Evolutionary conservation across 192 early-diverging fungal genomes (phyloP).

Genomic region (Coemansia sp.): DNA sequence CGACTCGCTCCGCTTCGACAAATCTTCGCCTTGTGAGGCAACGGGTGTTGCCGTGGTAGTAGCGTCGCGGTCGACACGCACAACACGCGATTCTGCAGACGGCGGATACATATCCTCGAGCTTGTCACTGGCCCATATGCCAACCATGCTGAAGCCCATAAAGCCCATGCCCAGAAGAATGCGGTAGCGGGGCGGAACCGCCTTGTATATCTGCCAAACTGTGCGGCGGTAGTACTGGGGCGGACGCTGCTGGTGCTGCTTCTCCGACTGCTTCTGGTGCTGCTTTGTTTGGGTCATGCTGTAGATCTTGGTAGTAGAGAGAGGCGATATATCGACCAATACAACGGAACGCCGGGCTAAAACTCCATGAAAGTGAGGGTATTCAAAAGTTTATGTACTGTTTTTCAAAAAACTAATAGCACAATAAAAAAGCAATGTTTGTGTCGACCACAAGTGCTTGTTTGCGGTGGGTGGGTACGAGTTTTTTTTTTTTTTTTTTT

Average conservation of each 20-base stretch:
- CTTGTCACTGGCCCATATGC: conserved; percentile 52
- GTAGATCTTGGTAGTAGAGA: neutral
- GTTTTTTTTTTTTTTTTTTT: too few relatives aligned
- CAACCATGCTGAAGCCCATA: conserved; percentile 54
- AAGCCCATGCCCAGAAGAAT: conserved; percentile 52
- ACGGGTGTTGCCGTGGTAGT: neutral
- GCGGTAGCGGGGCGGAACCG: conserved; percentile 46
- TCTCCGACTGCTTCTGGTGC: neutral
- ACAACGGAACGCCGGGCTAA: too few relatives aligned
- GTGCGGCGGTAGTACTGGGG: conserved; percentile 24
- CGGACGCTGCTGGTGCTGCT: neutral
- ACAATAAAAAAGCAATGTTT: too few relatives aligned
- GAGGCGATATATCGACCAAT: neutral
- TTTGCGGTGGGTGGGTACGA: too few relatives aligned
- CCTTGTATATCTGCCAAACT: conserved; percentile 51
- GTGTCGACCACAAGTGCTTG: too few relatives aligned
- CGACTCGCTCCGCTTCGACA: neutral
- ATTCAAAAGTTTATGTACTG: too few relatives aligned
- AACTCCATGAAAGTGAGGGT: too few relatives aligned
- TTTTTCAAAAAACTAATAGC: too few relatives aligned
- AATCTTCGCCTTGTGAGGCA: conserved; percentile 1
- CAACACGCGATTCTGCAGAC: conserved; percentile 34
- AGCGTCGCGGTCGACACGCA: conserved; percentile 31
- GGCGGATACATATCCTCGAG: conserved; percentile 42
- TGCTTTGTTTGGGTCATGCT: neutral